phyloP scores from a whole-genome alignment of 2,329 filamentous ascomycete species.

The Eurotiales sp. region DNA sequence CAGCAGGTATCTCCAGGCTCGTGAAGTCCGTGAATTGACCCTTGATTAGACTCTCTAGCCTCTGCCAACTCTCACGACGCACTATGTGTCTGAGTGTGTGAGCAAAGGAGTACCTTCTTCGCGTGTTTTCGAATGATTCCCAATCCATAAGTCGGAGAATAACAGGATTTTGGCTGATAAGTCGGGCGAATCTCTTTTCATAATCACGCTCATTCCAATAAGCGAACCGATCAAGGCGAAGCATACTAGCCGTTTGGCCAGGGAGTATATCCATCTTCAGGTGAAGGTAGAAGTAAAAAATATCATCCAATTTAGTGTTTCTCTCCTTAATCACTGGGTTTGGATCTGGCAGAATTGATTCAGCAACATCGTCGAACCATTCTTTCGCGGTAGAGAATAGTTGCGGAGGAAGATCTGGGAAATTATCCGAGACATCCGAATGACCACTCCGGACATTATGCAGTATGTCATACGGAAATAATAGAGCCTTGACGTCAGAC shows the following conservation, averaged over 20 bases:
- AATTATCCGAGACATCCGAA: neutral
- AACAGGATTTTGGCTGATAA: neutral
- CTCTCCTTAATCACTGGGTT: neutral
- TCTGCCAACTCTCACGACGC: neutral
- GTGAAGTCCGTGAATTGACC: too few relatives aligned
- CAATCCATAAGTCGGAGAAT: neutral
- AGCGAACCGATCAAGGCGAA: conserved; percentile 2
- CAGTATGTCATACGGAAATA: neutral
- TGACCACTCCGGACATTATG: neutral
- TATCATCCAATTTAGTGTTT: neutral
- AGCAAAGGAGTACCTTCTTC: neutral
- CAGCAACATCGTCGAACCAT: neutral
- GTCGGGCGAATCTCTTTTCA: neutral
- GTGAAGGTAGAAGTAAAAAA: neutral
- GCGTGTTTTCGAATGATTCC: neutral
- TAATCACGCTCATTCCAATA: neutral
- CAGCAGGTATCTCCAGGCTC: neutral
- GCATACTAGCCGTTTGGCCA: neutral
- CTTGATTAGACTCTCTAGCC: neutral
- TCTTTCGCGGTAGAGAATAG: neutral
- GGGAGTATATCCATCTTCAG: neutral
- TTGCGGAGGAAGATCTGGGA: neutral
- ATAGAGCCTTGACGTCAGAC: neutral
- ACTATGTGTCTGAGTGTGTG: neutral
- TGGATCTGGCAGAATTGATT: neutral